These are phyloP conservation scores for Dysphania ambrosioides DNA, from an alignment of 148 eudicot genomes.

Conservation along the genomic window DNA sequence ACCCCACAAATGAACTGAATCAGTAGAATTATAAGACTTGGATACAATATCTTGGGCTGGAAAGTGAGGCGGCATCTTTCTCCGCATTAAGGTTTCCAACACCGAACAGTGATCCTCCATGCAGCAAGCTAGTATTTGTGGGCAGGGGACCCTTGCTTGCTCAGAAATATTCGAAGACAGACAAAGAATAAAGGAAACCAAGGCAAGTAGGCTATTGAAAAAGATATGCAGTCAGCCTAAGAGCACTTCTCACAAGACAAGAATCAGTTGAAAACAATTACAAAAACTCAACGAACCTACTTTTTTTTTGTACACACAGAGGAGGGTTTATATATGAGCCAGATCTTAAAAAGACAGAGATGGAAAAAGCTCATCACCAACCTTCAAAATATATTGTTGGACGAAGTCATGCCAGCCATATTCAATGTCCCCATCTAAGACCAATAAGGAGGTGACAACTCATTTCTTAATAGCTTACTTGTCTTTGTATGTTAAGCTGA, in stretches of 20 bases:
- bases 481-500: constrained; percentile 32
- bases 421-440: constrained; percentile 28
- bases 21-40: neutral
- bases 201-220: constrained; percentile 19
- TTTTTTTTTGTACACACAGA: neutral
- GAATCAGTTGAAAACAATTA: constrained; percentile 27
- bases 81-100: constrained; percentile 35
- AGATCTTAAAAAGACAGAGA: neutral
- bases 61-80: constrained; percentile 27
- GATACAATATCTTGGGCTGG: constrained; percentile 6
- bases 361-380: constrained; percentile 6
- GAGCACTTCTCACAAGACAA: constrained; percentile 31
- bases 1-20: constrained; percentile 18
- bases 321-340: constrained; percentile 23
- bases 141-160: neutral
- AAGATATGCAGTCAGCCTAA: constrained; percentile 8
- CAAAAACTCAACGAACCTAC: constrained; percentile 23
- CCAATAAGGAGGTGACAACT: constrained; percentile 49
- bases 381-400: neutral
- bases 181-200: constrained; percentile 12
- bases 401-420: constrained; percentile 56
- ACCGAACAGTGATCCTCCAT: constrained; percentile 41
- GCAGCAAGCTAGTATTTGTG: constrained; percentile 13
- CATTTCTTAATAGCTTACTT: constrained; percentile 34
- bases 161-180: constrained; percentile 6